Base-by-base conservation (phyloP, 1,284 basidiomycete species). In the Cryptococcus wingfieldii region DNA sequence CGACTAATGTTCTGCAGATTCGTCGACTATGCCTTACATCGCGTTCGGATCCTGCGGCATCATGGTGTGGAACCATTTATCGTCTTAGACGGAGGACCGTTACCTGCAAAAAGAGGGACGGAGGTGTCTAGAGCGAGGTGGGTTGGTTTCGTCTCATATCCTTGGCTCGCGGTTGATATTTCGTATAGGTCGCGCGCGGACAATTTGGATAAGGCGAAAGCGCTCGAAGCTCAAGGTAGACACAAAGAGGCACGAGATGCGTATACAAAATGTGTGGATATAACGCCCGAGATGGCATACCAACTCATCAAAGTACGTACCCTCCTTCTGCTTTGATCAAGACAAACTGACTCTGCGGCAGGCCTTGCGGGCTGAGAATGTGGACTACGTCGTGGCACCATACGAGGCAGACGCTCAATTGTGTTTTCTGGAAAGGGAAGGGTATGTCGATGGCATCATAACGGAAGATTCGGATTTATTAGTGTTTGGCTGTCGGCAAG, bases 321-420 rank as follows among this genome's bases (percentile, higher is more conserved):
- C 19, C n/a, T 31, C 5, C 46, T 8, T 28, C 38, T 49, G 16
- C 44, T 48, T 27, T 13, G 12, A n/a, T n/a, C 9, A 28, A 10
- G 1, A 13, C 54, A 10, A 8, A 13, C 54, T 51, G 53, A 18
- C 48, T 27, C 39, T 55, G 18, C 59, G 47, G 25, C 18, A 95
- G 90, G 91, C 89, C 4, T 80, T 97, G 38, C 83, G 83, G 51
- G 88, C 86, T 6, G 90, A 94, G 70, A 78, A 79, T 23, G 83
- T 96, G 14, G 74, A 83, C 25, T 98, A 96, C 71, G 81, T 98
- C 27, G 96, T 98, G 5, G 96, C 96, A 5, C 96, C 96, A 0
- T 98, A 98, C 76, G 96, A 99, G 80, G 96, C 96, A 0, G 96
- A 99, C 71, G 93, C 96, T 0, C 96, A 99, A 75, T 83, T 99